Evolutionary conservation across 2,329 filamentous ascomycete genomes (phyloP).

Genomic region (Diaporthe caulivora): DNA sequence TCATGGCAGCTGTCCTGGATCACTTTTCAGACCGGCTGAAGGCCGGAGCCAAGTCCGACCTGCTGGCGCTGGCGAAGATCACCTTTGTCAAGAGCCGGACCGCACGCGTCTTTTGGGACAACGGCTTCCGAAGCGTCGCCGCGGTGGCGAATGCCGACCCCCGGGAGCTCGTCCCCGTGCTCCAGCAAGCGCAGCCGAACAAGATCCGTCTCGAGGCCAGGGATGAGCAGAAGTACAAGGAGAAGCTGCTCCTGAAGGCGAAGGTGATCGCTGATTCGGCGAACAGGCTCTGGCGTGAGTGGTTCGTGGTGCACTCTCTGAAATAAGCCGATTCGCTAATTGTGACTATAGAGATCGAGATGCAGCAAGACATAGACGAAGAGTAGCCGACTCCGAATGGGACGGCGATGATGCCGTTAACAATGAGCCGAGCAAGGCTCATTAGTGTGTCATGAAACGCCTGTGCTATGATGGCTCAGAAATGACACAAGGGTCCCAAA

Average conservation of each 20-base stretch:
- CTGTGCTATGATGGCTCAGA: background rate
- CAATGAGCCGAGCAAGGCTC: background rate
- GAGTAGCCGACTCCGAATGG: constrained; percentile 47
- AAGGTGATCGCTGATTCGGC: constrained; percentile 77
- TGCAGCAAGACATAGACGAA: constrained; percentile 63
- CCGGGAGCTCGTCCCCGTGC: constrained; percentile 75
- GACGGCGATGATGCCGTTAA: background rate
- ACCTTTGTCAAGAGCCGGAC: constrained; percentile 83
- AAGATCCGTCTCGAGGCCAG: constrained; percentile 69
- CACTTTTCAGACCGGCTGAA: constrained; percentile 81
- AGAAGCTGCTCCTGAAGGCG: constrained; percentile 76
- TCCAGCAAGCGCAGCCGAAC: constrained; percentile 79
- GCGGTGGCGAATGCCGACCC: constrained; percentile 77
- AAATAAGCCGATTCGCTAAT: constrained; percentile 39
- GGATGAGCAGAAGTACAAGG: constrained; percentile 70
- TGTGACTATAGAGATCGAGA: constrained; percentile 57
- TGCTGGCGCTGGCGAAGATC: constrained; percentile 78
- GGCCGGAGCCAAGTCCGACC: constrained; percentile 78
- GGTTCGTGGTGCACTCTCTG: background rate
- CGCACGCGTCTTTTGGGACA: constrained; percentile 80
- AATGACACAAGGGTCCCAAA: background rate
- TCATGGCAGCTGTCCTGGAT: constrained; percentile 78
- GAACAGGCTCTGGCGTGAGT: constrained; percentile 76
- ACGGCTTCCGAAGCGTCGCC: constrained; percentile 77
- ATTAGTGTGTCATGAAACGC: background rate